These are phyloP conservation scores for Pisolithus thermaeus DNA, from an alignment of 1,284 basidiomycete species.

Conservation along the genomic window DNA sequence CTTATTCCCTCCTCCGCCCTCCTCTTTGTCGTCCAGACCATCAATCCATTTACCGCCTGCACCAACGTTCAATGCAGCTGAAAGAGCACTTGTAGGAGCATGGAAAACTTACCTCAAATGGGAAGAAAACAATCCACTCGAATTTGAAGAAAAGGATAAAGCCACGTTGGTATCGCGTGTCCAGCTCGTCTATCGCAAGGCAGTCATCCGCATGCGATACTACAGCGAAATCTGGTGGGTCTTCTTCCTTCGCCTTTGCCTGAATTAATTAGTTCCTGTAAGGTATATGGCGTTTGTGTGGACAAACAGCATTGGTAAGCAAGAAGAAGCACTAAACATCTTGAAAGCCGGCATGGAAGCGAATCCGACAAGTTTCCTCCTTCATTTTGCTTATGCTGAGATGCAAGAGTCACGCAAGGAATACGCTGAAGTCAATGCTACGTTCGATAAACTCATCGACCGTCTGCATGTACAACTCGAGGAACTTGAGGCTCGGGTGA, in stretches of 20 bases:
- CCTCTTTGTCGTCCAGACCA: slow-evolving; percentile 34
- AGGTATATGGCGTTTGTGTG: slow-evolving; percentile 92
- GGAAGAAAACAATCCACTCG: slow-evolving; percentile 93
- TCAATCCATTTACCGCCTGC: slow-evolving; percentile 63
- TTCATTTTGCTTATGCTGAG: slow-evolving; percentile 90
- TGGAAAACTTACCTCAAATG: slow-evolving; percentile 95
- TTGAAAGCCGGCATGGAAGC: slow-evolving; percentile 85
- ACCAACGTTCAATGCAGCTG: slow-evolving; percentile 69
- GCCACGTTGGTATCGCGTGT: slow-evolving; percentile 64
- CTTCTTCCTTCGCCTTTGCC: background rate
- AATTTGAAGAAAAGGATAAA: slow-evolving; percentile 84
- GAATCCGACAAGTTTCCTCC: slow-evolving; percentile 80
- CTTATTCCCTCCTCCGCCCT: slow-evolving; percentile 52
- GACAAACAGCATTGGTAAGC: slow-evolving; percentile 67
- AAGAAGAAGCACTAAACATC: slow-evolving; percentile 78
- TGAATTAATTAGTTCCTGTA: slow-evolving; percentile 3
- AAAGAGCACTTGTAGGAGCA: slow-evolving; percentile 70
- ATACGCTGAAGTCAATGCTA: slow-evolving; percentile 58
- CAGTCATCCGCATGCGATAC: slow-evolving; percentile 86
- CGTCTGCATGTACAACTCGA: slow-evolving; percentile 72
- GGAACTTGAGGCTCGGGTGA: slow-evolving; percentile 48
- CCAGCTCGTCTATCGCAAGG: slow-evolving; percentile 83
- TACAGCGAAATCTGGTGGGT: slow-evolving; percentile 90
- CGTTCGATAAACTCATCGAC: slow-evolving; percentile 69
- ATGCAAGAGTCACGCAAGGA: slow-evolving; percentile 68